A percentile compares a stretch with the other conserved stretches of the same genome.
These are phyloP conservation scores for Talaromyces atroroseus DNA, from an alignment of 2,329 filamentous ascomycete species.

Conservation along the genomic window DNA sequence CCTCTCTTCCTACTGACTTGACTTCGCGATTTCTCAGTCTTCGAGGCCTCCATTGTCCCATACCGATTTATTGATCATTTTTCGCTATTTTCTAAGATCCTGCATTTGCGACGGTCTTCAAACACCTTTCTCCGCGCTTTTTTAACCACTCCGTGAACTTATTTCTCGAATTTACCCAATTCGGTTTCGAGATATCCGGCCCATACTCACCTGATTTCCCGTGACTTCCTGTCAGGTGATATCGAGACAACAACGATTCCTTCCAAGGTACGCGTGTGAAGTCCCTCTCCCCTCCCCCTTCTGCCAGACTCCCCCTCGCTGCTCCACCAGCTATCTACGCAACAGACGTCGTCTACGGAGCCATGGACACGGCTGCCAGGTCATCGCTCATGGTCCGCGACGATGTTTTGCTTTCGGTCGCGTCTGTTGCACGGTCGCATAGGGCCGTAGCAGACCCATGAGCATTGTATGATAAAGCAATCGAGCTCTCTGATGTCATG, in stretches of 20 bases:
- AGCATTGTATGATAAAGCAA: neutral
- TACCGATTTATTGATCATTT: slow-evolving; percentile 2
- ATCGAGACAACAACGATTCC: slow-evolving; percentile 15
- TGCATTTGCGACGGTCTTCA: neutral
- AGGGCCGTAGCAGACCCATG: neutral
- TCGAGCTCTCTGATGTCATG: neutral
- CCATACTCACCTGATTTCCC: slow-evolving; percentile 17
- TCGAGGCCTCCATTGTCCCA: slow-evolving; percentile 16
- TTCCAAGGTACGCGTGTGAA: slow-evolving; percentile 8
- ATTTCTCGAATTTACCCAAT: slow-evolving; percentile 24
- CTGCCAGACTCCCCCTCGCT: neutral
- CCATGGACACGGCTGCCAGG: neutral
- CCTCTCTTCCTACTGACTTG: slow-evolving; percentile 20
- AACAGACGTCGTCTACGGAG: neutral
- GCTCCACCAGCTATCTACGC: slow-evolving; percentile 1
- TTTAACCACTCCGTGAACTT: slow-evolving; percentile 18
- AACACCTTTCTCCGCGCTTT: neutral
- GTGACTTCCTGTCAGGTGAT: slow-evolving; percentile 44
- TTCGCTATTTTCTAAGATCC: neutral
- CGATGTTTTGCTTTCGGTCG: slow-evolving; percentile 9
- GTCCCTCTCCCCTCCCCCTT: slow-evolving; percentile 7
- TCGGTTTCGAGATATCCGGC: slow-evolving; percentile 26
- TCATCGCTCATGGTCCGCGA: slow-evolving; percentile 3
- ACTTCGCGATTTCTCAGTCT: slow-evolving; percentile 21
- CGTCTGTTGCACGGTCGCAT: slow-evolving; percentile 10